Percentiles rank a stretch among this genome's conserved stretches.
Conservation (phyloP, 1,284 basidiomycete genomes). For the Trichosporon sp. region DNA sequence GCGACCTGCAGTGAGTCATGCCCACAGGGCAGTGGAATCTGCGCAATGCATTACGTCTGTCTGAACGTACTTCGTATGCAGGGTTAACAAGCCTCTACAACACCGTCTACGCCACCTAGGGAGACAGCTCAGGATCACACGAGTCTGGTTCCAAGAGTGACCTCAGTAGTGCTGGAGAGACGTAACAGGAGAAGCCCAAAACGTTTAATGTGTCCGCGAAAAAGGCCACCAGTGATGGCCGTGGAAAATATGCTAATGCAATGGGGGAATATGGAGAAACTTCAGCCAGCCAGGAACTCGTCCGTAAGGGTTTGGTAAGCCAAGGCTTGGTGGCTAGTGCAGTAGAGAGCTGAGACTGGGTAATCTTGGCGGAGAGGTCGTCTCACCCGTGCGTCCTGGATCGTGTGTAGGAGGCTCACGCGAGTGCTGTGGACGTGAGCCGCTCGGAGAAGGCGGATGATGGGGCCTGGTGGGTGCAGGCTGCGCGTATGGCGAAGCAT, state of each 20-base stretch:
- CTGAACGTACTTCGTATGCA: background rate
- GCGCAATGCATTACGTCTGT: constrained; percentile 7
- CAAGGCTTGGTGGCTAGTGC: background rate
- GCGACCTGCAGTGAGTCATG: background rate
- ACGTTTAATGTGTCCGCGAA: background rate
- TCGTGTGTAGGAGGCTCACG: background rate
- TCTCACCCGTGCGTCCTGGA: background rate
- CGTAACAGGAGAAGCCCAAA: background rate
- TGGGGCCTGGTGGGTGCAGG: background rate
- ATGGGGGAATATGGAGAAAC: too few relatives aligned
- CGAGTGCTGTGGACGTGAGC: background rate
- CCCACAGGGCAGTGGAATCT: background rate
- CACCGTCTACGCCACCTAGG: background rate
- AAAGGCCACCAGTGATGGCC: background rate
- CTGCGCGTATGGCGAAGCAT: background rate
- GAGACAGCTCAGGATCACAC: background rate
- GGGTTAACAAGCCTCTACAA: background rate
- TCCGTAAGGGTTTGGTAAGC: too few relatives aligned
- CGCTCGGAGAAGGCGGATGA: background rate
- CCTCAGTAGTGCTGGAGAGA: background rate
- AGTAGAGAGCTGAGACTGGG: constrained; percentile 9
- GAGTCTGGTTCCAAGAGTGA: background rate
- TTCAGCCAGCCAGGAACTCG: too few relatives aligned
- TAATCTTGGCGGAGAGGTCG: background rate
- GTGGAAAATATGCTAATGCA: background rate